These are phyloP conservation scores for Phellinidium pouzarii DNA, from an alignment of 1,284 basidiomycete species.

Conservation along the genomic window DNA sequence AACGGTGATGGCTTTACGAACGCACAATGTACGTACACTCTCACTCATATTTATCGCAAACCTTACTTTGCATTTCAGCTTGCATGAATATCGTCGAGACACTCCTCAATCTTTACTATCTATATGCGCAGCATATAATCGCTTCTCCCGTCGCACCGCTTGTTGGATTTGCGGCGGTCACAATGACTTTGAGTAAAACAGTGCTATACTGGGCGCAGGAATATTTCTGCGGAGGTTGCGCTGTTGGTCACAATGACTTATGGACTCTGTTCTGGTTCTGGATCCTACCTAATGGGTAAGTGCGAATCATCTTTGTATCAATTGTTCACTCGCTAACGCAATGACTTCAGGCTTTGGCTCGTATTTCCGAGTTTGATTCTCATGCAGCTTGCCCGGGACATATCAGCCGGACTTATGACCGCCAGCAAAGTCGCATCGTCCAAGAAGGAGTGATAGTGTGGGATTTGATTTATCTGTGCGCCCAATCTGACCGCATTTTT, in stretches of 20 bases:
- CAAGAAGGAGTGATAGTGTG: slow-evolving; percentile 7
- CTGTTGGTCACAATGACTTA: slow-evolving; percentile 67
- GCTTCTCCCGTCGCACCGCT: slow-evolving; percentile 59
- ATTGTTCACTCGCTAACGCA: not conserved
- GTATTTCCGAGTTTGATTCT: slow-evolving; percentile 58
- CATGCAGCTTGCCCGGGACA: slow-evolving; percentile 49
- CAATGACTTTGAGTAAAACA: slow-evolving; percentile 83
- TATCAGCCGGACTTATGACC: slow-evolving; percentile 27
- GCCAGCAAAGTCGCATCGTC: slow-evolving; percentile 4
- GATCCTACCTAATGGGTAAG: slow-evolving; percentile 76
- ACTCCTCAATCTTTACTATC: slow-evolving; percentile 64
- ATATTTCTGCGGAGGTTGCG: slow-evolving; percentile 65
- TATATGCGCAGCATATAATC: slow-evolving; percentile 65
- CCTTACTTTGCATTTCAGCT: slow-evolving; percentile 38
- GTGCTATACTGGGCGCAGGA: slow-evolving; percentile 77
- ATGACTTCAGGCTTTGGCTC: slow-evolving; percentile 55
- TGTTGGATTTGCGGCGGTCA: slow-evolving; percentile 64
- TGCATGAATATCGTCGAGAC: slow-evolving; percentile 79
- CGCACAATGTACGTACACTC: slow-evolving; percentile 67
- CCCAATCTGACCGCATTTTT: not conserved
- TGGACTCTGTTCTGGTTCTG: slow-evolving; percentile 53
- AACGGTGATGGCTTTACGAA: slow-evolving; percentile 76
- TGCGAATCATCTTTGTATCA: slow-evolving; percentile 17
- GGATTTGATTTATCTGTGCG: not conserved
- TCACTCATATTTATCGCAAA: not conserved